phyloP scores from a whole-genome alignment of 495 filamentous ascomycete genomes.

The Aspergillus heteromorphus region DNA sequence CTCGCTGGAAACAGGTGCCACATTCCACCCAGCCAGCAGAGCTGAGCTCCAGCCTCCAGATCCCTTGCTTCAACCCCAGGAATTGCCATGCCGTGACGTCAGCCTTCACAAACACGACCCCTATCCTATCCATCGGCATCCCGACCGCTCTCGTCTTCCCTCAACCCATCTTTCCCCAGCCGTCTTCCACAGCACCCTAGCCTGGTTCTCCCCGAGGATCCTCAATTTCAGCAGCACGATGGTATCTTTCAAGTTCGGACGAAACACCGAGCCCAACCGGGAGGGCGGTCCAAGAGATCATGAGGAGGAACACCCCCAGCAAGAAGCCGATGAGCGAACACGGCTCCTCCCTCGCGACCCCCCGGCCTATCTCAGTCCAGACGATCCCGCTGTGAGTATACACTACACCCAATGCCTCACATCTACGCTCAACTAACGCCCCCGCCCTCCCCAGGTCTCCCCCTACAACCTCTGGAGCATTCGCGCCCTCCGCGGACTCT shows the following conservation, averaged over 20 bases:
- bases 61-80: not conserved
- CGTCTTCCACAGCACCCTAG: not conserved
- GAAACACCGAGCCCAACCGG: slow-evolving; percentile 13
- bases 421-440: not conserved
- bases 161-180: not conserved
- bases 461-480: slow-evolving; percentile 95
- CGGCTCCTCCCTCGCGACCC: slow-evolving; percentile 59
- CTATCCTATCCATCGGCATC: not conserved
- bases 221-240: slow-evolving; percentile 18
- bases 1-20: not conserved
- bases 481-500: slow-evolving; percentile 66
- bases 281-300: slow-evolving; percentile 17
- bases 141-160: not conserved
- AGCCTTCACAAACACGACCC: not conserved
- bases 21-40: not conserved
- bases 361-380: slow-evolving; percentile 72
- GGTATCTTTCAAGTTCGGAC: slow-evolving; percentile 28
- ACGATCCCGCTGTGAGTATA: slow-evolving; percentile 78
- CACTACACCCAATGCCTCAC: not conserved
- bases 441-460: slow-evolving; percentile 57
- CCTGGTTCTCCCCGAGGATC: not conserved
- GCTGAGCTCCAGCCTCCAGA: not conserved
- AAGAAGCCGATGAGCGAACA: slow-evolving; percentile 64
- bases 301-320: slow-evolving; percentile 11
- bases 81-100: not conserved